These are phyloP conservation scores for Closterium sp. DNA, from an alignment of 139 green algal species.

Conservation along the genomic window DNA sequence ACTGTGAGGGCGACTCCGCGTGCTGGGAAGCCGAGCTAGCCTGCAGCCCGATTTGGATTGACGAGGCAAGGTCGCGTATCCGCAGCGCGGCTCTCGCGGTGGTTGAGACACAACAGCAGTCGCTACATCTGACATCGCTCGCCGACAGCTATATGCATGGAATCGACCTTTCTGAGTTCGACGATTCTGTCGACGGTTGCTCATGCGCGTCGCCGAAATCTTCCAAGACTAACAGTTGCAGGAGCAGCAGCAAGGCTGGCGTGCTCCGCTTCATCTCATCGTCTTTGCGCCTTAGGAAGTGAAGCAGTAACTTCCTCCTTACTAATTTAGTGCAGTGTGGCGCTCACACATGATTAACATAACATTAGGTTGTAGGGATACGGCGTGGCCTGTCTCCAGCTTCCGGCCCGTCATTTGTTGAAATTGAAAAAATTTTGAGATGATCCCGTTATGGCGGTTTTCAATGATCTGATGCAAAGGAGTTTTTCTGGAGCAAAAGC, in stretches of 20 bases:
- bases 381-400: too few relatives aligned
- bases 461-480: too few relatives aligned
- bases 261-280: background rate
- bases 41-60: background rate
- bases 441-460: too few relatives aligned
- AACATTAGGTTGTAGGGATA: background rate
- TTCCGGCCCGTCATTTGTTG: too few relatives aligned
- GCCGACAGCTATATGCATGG: background rate
- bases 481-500: too few relatives aligned
- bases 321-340: background rate
- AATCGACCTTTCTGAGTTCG: background rate
- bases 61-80: background rate
- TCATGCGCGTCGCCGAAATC: background rate
- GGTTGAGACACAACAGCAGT: background rate
- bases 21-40: background rate
- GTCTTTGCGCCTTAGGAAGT: background rate
- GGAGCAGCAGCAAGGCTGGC: background rate
- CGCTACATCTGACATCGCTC: background rate
- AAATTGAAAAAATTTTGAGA: too few relatives aligned
- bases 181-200: background rate
- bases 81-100: background rate
- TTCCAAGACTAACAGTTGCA: background rate
- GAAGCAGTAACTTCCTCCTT: background rate
- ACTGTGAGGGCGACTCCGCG: background rate
- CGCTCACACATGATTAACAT: background rate